Conservation (phyloP, 495 filamentous ascomycete species). For the Xylaria grammica region DNA sequence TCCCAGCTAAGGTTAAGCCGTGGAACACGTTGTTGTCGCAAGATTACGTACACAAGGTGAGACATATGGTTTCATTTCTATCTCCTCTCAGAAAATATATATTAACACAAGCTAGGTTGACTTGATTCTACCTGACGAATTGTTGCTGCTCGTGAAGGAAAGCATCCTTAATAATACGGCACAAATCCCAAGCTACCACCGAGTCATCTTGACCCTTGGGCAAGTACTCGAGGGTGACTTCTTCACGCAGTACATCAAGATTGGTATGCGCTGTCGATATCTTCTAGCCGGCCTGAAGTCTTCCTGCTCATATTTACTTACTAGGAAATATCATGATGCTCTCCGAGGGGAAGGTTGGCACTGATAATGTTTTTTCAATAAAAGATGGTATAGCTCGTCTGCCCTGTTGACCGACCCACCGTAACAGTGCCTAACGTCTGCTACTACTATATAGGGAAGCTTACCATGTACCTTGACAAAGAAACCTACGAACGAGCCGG, state of each 20-base stretch:
- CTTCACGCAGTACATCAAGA: conserved; percentile 85
- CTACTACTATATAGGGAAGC: conserved; percentile 56
- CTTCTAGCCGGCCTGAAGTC: neutral
- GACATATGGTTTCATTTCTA: neutral
- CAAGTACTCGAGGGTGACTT: conserved; percentile 78
- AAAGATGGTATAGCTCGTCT: conserved; percentile 60
- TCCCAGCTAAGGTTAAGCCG: conserved; percentile 72
- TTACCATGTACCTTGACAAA: conserved; percentile 80
- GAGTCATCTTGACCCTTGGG: conserved; percentile 75
- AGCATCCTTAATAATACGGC: conserved; percentile 50
- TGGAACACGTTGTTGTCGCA: conserved; percentile 72
- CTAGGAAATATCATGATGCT: conserved; percentile 89
- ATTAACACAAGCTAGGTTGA: conserved; percentile 61
- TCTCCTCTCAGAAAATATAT: neutral
- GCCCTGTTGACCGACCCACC: neutral
- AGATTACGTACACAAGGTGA: conserved; percentile 78
- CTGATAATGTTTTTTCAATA: conserved; percentile 79
- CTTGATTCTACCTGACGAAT: conserved; percentile 72
- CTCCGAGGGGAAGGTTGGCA: conserved; percentile 79
- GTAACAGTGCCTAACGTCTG: conserved; percentile 11
- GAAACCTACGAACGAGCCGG: conserved; percentile 87
- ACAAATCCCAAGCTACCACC: conserved; percentile 61
- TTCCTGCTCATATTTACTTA: neutral
- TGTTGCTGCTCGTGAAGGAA: conserved; percentile 61
- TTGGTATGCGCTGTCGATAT: conserved; percentile 57